phyloP scores from a whole-genome alignment of 1,284 basidiomycete species.

The Butyriboletus appendiculatus region DNA sequence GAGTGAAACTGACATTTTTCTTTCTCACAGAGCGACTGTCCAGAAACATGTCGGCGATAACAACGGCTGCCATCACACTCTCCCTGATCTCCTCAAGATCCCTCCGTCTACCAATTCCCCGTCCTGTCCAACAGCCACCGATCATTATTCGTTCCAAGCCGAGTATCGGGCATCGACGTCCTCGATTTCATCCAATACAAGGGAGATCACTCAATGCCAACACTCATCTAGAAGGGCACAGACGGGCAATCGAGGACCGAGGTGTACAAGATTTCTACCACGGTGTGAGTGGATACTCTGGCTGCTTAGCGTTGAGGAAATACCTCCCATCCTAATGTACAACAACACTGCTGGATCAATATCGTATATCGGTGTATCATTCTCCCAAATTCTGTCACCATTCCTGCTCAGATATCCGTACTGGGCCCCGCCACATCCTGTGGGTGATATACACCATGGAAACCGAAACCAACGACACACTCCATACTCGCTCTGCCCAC shows the following conservation, averaged over 20 bases:
- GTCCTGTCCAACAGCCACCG: neutral
- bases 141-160: neutral
- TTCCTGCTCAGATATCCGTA: constrained; percentile 19
- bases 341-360: neutral
- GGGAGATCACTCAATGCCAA: neutral
- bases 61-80: neutral
- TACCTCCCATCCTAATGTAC: constrained; percentile 4
- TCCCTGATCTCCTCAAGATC: neutral
- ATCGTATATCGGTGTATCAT: neutral
- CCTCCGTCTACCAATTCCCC: too few relatives aligned
- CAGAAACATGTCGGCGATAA: neutral
- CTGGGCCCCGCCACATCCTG: constrained; percentile 12
- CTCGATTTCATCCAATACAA: neutral
- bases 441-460: constrained; percentile 36
- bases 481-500: constrained; percentile 39
- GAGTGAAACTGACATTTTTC: neutral
- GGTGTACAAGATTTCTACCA: neutral
- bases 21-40: neutral
- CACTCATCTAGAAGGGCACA: neutral
- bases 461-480: constrained; percentile 35
- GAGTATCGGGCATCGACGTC: neutral
- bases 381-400: neutral
- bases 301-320: neutral
- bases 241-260: neutral
- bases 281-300: neutral